These are phyloP conservation scores for Claviceps sp. DNA, from an alignment of 2,329 filamentous ascomycete genomes.

Conservation along the genomic window DNA sequence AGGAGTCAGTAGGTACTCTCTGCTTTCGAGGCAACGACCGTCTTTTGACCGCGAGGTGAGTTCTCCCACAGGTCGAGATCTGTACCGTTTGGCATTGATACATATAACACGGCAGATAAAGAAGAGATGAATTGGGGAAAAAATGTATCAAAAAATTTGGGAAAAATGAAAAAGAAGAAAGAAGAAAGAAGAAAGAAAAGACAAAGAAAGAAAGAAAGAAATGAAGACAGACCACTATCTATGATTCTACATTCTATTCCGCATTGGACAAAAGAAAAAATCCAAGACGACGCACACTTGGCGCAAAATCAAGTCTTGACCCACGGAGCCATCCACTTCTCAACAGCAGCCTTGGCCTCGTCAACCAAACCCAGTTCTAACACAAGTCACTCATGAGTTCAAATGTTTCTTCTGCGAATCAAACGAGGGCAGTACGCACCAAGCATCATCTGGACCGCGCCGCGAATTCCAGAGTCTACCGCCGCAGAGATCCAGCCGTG, in stretches of 20 bases:
- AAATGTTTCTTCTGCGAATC: not conserved
- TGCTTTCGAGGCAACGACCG: no score
- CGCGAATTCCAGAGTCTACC: conserved; percentile 52
- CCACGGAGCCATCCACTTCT: conserved; percentile 59
- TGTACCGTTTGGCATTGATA: no score
- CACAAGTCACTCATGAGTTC: not conserved
- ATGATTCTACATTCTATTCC: no score
- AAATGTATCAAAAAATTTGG: not conserved
- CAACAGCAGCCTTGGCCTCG: conserved; percentile 49
- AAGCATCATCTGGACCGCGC: conserved; percentile 49
- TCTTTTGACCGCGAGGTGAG: no score
- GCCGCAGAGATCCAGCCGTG: conserved; percentile 59
- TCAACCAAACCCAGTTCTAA: conserved; percentile 50
- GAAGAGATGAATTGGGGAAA: no score
- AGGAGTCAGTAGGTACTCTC: no score
- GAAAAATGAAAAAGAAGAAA: not conserved
- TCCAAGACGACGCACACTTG: no score
- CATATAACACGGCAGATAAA: no score
- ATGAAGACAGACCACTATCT: not conserved
- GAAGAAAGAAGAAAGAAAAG: not conserved
- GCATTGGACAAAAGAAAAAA: no score
- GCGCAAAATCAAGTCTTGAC: conserved; percentile 20
- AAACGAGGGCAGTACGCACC: conserved; percentile 11
- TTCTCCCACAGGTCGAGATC: no score
- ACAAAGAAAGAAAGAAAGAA: not conserved